Percentiles rank a stretch among this genome's conserved stretches.
These are phyloP conservation scores for Metschnikowia bowlesiae DNA, from an alignment of 805 yeast species.

Conservation along the genomic window DNA sequence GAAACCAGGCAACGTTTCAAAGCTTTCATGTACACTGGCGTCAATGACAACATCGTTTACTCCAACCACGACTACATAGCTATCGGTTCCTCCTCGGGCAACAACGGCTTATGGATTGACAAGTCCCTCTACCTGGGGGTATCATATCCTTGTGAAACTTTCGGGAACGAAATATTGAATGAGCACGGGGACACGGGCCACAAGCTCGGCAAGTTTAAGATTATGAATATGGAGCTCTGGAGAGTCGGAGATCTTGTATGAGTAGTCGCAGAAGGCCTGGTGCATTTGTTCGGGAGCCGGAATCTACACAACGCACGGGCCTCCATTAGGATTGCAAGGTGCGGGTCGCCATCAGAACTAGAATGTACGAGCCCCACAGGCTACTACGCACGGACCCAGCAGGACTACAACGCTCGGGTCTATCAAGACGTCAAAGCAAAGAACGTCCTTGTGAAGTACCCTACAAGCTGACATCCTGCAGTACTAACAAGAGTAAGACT, in stretches of 20 bases:
- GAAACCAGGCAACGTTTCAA: slow-evolving; percentile 42
- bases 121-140: slow-evolving; percentile 72
- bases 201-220: slow-evolving; percentile 55
- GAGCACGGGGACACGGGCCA: slow-evolving; percentile 16
- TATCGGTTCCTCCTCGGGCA: slow-evolving; percentile 90
- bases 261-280: too few species aligned
- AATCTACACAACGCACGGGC: not conserved
- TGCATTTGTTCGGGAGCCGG: too few species aligned
- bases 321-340: too few species aligned
- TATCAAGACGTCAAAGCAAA: too few species aligned
- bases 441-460: too few species aligned
- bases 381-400: too few species aligned
- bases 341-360: too few species aligned
- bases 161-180: slow-evolving; percentile 77
- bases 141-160: slow-evolving; percentile 72
- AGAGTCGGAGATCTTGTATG: slow-evolving; percentile 45
- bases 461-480: too few species aligned
- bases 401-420: too few species aligned
- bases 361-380: too few species aligned
- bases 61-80: slow-evolving; percentile 75
- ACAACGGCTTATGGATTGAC: slow-evolving; percentile 88
- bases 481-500: too few species aligned
- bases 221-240: slow-evolving; percentile 84
- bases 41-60: slow-evolving; percentile 80
- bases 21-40: slow-evolving; percentile 84